Evolutionary conservation across 495 filamentous ascomycete genomes (phyloP).

Genomic region (Aspergillus saccharolyticus): DNA sequence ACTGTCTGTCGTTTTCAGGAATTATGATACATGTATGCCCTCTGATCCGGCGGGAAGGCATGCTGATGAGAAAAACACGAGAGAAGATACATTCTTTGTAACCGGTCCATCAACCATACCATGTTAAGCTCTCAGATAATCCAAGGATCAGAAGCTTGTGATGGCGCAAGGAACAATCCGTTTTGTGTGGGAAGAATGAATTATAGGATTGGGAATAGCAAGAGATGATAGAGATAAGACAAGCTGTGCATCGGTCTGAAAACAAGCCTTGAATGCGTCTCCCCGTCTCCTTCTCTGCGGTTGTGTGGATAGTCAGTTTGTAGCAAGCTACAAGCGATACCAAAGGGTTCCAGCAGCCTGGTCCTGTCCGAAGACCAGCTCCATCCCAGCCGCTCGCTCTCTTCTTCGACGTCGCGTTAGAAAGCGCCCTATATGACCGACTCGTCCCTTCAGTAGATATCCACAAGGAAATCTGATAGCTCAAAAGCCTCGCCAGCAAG

Average conservation of each 20-base stretch:
- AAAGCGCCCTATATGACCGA: not conserved
- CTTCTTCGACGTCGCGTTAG: not conserved
- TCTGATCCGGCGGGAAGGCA: not conserved
- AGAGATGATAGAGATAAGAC: not conserved
- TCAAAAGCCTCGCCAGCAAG: constrained; percentile 1
- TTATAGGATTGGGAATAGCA: not conserved
- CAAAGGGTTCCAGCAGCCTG: not conserved
- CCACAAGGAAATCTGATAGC: not conserved
- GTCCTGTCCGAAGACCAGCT: not conserved
- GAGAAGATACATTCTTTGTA: not conserved
- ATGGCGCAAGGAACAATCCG: not conserved
- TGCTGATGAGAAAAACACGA: not conserved
- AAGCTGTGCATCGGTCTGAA: not conserved
- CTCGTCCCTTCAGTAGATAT: not conserved
- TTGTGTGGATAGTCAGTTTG: not conserved
- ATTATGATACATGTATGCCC: not conserved
- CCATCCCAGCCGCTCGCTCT: not conserved
- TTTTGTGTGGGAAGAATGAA: not conserved
- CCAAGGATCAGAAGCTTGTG: not conserved
- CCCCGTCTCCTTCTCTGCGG: not conserved
- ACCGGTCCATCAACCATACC: not conserved
- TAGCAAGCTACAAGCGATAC: not conserved
- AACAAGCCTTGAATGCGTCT: not conserved
- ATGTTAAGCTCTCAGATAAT: not conserved
- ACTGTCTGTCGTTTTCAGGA: not conserved